Evolutionary conservation across 2,329 filamentous ascomycete genomes (phyloP).

Genomic region (Pyricularia grisea): DNA sequence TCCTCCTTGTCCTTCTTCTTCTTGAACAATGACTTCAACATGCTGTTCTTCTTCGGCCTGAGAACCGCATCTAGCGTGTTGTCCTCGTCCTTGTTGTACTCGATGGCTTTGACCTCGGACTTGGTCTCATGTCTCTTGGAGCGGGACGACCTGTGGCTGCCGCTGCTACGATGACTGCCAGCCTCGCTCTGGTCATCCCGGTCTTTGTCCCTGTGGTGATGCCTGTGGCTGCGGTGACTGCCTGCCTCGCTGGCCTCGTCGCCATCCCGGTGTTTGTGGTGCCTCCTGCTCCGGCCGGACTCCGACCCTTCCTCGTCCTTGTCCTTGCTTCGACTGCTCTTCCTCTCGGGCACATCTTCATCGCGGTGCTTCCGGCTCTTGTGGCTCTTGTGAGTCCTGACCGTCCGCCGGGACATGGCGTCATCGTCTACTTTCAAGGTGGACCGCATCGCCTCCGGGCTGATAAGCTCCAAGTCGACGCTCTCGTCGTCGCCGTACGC

Average conservation of each 20-base stretch:
- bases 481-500: constrained; percentile 32
- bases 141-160: constrained; percentile 15
- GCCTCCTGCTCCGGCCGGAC: neutral
- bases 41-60: constrained; percentile 37
- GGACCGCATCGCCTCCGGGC: constrained; percentile 41
- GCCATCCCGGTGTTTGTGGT: neutral
- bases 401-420: constrained; percentile 24
- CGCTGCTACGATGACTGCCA: constrained; percentile 24
- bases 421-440: constrained; percentile 21
- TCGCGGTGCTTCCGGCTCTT: constrained; percentile 14
- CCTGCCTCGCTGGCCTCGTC: neutral
- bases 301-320: neutral
- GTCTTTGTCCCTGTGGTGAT: neutral
- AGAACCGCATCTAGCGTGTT: constrained; percentile 27
- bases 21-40: constrained; percentile 51
- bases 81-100: constrained; percentile 23
- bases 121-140: constrained; percentile 17
- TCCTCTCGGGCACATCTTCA: constrained; percentile 13
- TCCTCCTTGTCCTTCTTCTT: constrained; percentile 41
- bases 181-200: constrained; percentile 11
- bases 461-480: constrained; percentile 46
- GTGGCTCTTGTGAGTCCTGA: constrained; percentile 14
- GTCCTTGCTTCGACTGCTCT: constrained; percentile 15
- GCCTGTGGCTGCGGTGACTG: constrained; percentile 14
- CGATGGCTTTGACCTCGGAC: constrained; percentile 21